These are phyloP conservation scores for Brasenia schreberi DNA, from an alignment of 164 flowering plant genomes.

Conservation along the genomic window DNA sequence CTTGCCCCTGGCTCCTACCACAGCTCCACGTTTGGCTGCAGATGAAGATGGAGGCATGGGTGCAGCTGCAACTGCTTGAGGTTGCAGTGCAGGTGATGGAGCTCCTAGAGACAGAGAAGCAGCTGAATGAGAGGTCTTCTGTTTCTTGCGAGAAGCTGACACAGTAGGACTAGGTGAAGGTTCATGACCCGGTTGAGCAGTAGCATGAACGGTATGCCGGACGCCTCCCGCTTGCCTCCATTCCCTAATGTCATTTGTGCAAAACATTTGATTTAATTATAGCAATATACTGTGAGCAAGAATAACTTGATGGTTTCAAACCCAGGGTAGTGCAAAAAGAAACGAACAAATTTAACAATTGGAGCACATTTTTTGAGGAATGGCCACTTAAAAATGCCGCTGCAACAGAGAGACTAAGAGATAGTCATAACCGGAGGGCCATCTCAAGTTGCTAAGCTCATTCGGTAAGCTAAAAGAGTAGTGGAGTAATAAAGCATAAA, in stretches of 20 bases:
- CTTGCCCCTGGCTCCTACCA: conserved; percentile 23
- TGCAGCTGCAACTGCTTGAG: conserved; percentile 21
- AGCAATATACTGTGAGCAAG: too few species aligned
- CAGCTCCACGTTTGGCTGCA: conserved; percentile 10
- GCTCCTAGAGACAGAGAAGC: conserved; percentile 28
- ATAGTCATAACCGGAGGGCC: not conserved
- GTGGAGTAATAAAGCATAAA: too few species aligned
- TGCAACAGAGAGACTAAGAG: not conserved
- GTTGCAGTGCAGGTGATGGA: conserved; percentile 29
- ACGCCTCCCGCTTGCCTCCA: conserved; percentile 70
- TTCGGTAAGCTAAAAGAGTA: not conserved
- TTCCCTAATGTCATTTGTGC: conserved; percentile 33
- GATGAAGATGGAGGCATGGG: conserved; percentile 37
- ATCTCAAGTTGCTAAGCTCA: not conserved
- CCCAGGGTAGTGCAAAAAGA: not conserved
- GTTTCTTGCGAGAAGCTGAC: conserved; percentile 79
- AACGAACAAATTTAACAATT: too few species aligned
- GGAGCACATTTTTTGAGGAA: not conserved
- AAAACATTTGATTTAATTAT: not conserved
- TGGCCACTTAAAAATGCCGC: not conserved
- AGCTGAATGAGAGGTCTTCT: conserved; percentile 43
- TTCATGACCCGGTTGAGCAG: conserved; percentile 50
- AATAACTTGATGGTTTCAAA: not conserved
- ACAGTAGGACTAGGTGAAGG: conserved; percentile 56
- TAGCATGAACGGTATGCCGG: conserved; percentile 31